Percentiles rank a stretch among this genome's conserved stretches.
Conservation (phyloP, 495 filamentous ascomycete genomes). For the Melanomma pulvis-pyrius region DNA sequence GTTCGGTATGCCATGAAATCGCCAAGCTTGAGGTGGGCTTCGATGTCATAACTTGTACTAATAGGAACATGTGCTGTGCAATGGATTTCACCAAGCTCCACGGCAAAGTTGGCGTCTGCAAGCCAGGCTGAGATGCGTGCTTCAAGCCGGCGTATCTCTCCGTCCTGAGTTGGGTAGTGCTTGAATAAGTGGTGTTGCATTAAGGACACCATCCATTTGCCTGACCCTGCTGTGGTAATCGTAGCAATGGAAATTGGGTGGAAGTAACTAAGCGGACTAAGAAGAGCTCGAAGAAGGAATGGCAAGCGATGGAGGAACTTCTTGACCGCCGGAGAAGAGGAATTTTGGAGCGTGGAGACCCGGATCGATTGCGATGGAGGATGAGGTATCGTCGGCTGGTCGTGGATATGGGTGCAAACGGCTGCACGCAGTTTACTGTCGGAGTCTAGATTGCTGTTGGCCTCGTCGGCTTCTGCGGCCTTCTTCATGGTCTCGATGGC, state of each 20-base stretch:
- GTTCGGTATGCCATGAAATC: conserved; percentile 47
- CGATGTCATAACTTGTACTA: conserved; percentile 42
- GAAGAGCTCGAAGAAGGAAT: conserved; percentile 42
- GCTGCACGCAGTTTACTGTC: conserved; percentile 44
- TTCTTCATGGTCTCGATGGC: conserved; percentile 35
- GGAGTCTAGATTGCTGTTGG: conserved; percentile 5
- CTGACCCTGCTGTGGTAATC: conserved; percentile 44
- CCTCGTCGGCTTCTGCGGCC: conserved; percentile 9
- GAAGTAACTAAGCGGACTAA: conserved; percentile 43
- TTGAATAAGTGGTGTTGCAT: conserved; percentile 45
- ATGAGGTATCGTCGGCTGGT: conserved; percentile 45
- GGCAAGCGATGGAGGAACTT: conserved; percentile 45
- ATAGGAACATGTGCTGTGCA: conserved; percentile 43
- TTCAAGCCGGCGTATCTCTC: conserved; percentile 42
- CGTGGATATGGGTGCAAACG: conserved; percentile 44
- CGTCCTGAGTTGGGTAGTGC: conserved; percentile 37
- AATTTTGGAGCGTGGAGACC: conserved; percentile 44
- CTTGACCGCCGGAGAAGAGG: conserved; percentile 38
- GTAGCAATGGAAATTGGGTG: conserved; percentile 44
- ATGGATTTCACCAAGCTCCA: conserved; percentile 37
- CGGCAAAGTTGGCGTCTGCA: conserved; percentile 45
- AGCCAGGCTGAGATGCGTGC: conserved; percentile 42
- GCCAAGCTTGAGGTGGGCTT: conserved; percentile 38
- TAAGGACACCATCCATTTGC: conserved; percentile 42
- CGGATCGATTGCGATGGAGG: conserved; percentile 43